Base-by-base conservation (phyloP, 768 basidiomycete genomes). In the Filobasidium floriforme region DNA sequence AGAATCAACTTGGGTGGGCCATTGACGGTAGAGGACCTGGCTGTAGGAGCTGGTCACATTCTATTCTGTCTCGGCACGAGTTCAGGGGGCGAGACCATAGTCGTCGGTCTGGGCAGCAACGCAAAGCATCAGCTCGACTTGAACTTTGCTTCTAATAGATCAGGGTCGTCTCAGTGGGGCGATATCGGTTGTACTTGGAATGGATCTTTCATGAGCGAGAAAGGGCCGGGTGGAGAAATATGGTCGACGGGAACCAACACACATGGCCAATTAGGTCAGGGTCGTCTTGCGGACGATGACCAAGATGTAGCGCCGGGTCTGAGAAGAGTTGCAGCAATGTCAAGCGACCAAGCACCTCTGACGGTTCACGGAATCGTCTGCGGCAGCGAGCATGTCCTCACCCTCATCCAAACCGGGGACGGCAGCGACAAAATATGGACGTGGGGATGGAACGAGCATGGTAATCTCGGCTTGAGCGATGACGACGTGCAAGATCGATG, bases 401-500 rank as follows among this genome's bases (percentile, higher is more conserved):
- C 77, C 1, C 2, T 65, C 12, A 37, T 40, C 5, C n/a, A 41
- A n/a, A 41, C 26, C 28, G 51, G 28, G 15, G 52, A 55, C 6
- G 66, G 19, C 6, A 68, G 62, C 9, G 67, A 71, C 0, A 83
- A 84, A 69, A 83, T 92, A 0, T 89, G 86, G 85, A 89, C 85
- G 0, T 96, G 93, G 90, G 94, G 94, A 0, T 98, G 94, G 93
- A 98, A 97, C 76, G 94, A 98, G 77, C 94, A 97, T 75, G 94
- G 94, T 7, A 98, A 96, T 77, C 81, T 97, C 29, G 92, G 89
- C 0, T 73, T 85, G 26, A 87, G 86, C 0, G 80, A 82, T 41
- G 84, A 29, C 73, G 18, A 87, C 88, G 18, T 75, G 79, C 12
- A 83, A 78, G 68, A 73, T 89, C 12, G 29, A 11, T 87, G 87